Percentiles rank a stretch among this genome's conserved stretches.
These are phyloP conservation scores for Monosporascus ibericus DNA, from an alignment of 2,329 filamentous ascomycete genomes.

Conservation along the genomic window DNA sequence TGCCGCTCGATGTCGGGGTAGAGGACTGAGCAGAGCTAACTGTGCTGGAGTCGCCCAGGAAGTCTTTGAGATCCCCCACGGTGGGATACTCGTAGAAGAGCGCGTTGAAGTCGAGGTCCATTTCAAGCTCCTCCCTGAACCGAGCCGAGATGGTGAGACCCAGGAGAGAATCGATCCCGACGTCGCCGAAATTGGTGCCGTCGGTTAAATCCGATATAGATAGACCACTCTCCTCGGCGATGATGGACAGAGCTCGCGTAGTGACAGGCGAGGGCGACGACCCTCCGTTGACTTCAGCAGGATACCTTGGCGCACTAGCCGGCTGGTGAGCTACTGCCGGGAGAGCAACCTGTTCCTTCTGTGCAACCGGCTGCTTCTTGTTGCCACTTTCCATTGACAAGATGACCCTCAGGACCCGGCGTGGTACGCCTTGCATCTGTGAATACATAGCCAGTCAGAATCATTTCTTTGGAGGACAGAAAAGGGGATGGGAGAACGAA, in stretches of 20 bases:
- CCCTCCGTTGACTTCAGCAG: background rate
- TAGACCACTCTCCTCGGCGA: slow-evolving; percentile 24
- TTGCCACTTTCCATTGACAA: slow-evolving; percentile 9
- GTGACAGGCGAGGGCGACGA: background rate
- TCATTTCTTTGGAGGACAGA: background rate
- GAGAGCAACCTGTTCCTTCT: background rate
- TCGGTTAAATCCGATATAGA: slow-evolving; percentile 13
- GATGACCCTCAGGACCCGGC: slow-evolving; percentile 10
- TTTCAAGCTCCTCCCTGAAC: slow-evolving; percentile 25
- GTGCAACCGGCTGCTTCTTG: slow-evolving; percentile 2
- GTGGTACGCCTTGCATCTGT: slow-evolving; percentile 13
- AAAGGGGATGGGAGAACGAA: slow-evolving; percentile 1
- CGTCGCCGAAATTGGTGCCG: slow-evolving; percentile 20
- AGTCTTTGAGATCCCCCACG: slow-evolving; percentile 9
- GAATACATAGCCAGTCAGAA: background rate
- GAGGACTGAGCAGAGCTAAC: background rate
- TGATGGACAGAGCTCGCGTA: slow-evolving; percentile 12
- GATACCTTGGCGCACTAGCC: background rate
- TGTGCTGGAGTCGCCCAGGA: slow-evolving; percentile 4
- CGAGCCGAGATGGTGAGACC: slow-evolving; percentile 24
- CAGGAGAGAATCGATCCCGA: slow-evolving; percentile 30
- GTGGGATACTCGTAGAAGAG: slow-evolving; percentile 24
- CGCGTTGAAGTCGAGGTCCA: slow-evolving; percentile 20
- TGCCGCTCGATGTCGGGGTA: background rate
- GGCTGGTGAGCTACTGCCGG: background rate